phyloP scores from a whole-genome alignment of 305 asterid species.

The Fraxinus sp. region DNA sequence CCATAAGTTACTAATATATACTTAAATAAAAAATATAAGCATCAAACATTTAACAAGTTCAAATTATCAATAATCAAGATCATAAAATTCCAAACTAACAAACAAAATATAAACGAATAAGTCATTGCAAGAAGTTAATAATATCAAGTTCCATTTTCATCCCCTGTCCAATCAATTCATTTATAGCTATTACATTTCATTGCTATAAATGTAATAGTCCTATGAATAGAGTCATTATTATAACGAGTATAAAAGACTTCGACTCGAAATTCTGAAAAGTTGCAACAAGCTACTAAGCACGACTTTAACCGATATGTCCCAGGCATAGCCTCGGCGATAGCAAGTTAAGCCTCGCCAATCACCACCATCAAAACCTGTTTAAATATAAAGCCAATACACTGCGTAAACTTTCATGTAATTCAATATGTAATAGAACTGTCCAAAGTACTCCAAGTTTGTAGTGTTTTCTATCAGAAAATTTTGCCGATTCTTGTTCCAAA shows the following conservation, averaged over 20 bases:
- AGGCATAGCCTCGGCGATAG: background rate
- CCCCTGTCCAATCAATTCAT: too few species aligned
- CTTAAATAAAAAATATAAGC: too few species aligned
- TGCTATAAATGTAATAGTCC: background rate
- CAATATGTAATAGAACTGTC: background rate
- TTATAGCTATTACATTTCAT: background rate
- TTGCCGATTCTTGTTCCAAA: background rate
- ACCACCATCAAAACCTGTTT: background rate
- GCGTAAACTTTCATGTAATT: background rate
- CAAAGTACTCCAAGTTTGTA: background rate
- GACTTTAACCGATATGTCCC: background rate
- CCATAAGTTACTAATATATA: too few species aligned
- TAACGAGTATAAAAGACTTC: background rate
- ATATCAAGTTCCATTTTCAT: too few species aligned
- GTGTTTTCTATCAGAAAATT: background rate
- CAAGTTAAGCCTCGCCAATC: background rate
- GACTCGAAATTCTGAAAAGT: background rate
- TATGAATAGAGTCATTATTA: background rate
- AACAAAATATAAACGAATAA: too few species aligned
- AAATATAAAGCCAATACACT: background rate
- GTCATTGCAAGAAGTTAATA: too few species aligned
- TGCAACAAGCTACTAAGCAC: background rate
- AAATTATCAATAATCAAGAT: too few species aligned
- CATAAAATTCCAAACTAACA: too few species aligned
- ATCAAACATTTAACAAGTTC: too few species aligned